Percentiles rank a stretch among this genome's conserved stretches.
Evolutionary conservation across 257 asterid genomes (phyloP).

Genomic region (Solanum lignicaule): DNA sequence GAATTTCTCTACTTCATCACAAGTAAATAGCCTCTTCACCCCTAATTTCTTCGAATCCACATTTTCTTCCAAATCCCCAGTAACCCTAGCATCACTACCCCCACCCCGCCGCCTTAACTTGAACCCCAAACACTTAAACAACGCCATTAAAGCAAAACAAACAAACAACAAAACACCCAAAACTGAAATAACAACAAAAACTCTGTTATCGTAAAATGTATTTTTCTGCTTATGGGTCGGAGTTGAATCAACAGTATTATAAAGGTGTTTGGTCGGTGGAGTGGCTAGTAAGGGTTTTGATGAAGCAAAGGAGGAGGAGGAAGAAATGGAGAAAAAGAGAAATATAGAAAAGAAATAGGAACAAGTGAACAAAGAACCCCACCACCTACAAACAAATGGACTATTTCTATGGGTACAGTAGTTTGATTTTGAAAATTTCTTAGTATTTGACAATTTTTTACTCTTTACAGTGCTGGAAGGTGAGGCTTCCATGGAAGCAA

Average conservation of each 20-base stretch:
- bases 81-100: not conserved
- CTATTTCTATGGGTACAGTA: not conserved
- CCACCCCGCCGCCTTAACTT: not conserved
- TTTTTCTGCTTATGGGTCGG: not conserved
- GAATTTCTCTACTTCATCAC: constrained; percentile 33
- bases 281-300: not conserved
- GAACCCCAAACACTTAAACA: not conserved
- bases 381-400: constrained; percentile 7
- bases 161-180: not conserved
- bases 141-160: not conserved
- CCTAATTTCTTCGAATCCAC: not conserved
- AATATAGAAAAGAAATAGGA: not conserved
- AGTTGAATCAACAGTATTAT: not conserved
- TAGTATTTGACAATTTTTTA: not conserved
- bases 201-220: not conserved
- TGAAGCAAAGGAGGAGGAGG: not conserved
- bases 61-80: not conserved
- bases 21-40: constrained; percentile 2
- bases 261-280: not conserved
- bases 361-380: constrained; percentile 2
- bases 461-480: not conserved
- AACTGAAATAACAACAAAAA: not conserved
- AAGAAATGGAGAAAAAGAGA: not conserved
- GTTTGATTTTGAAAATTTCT: not conserved
- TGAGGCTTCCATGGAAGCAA: constrained; percentile 2